These are phyloP conservation scores for Fraxinus americana DNA, from an alignment of 257 asterid genomes.

Conservation along the genomic window DNA sequence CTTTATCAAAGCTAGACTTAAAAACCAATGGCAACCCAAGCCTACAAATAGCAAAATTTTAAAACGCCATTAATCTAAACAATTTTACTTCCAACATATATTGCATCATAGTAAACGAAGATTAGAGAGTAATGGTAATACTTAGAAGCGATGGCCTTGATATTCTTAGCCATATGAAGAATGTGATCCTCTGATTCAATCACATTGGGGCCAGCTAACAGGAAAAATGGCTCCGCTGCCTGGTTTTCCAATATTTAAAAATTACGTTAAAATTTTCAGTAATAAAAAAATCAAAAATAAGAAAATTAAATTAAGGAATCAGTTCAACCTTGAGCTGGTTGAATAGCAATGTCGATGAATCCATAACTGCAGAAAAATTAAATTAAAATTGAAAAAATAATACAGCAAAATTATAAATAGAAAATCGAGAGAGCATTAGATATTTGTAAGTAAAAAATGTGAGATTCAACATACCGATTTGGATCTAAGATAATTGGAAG, in stretches of 20 bases:
- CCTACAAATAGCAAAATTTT: conserved; percentile 29
- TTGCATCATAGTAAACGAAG: background rate
- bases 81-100: background rate
- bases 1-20: conserved; percentile 91
- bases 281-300: background rate
- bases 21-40: conserved; percentile 74
- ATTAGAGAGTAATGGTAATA: conserved; percentile 18
- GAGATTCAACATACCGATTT: background rate
- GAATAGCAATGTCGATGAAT: conserved; percentile 59
- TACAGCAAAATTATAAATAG: background rate
- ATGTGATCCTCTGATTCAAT: conserved; percentile 88
- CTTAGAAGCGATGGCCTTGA: conserved; percentile 62
- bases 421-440: background rate
- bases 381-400: background rate
- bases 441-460: background rate
- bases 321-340: conserved; percentile 75
- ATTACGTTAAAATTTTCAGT: background rate
- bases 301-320: background rate
- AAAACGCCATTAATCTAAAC: background rate
- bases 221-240: conserved; percentile 84
- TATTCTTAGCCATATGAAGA: conserved; percentile 73
- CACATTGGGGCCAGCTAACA: conserved; percentile 94
- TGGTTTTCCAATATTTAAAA: conserved; percentile 25
- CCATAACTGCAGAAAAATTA: conserved; percentile 43
- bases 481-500: conserved; percentile 24